phyloP scores from a whole-genome alignment of 768 basidiomycete genomes.

The Kockovaella imperatae region DNA sequence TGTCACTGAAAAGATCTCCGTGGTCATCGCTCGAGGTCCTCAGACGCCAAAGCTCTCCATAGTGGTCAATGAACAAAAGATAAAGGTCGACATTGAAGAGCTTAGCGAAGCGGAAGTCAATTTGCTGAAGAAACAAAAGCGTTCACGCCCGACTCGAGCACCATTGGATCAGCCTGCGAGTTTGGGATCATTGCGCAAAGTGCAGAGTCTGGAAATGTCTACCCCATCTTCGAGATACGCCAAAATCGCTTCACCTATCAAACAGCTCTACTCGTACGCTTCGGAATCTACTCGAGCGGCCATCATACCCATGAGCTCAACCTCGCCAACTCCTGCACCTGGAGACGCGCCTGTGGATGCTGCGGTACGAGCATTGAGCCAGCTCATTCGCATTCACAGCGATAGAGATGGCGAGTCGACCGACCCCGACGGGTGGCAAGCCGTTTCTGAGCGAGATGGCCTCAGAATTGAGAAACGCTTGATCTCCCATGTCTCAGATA shows the following conservation, averaged over 20 bases:
- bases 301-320: slow-evolving; percentile 35
- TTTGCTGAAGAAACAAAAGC: slow-evolving; percentile 69
- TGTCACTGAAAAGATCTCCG: slow-evolving; percentile 66
- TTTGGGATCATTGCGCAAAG: slow-evolving; percentile 32
- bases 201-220: slow-evolving; percentile 24
- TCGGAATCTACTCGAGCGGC: slow-evolving; percentile 35
- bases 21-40: slow-evolving; percentile 45
- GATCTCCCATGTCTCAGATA: slow-evolving; percentile 66
- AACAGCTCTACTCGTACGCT: slow-evolving; percentile 32
- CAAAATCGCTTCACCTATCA: slow-evolving; percentile 27
- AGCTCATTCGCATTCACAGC: slow-evolving; percentile 65
- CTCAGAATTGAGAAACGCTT: slow-evolving; percentile 66
- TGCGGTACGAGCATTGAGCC: slow-evolving; percentile 71
- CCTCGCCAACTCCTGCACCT: slow-evolving; percentile 6
- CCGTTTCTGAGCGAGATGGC: slow-evolving; percentile 63
- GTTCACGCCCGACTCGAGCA: slow-evolving; percentile 73
- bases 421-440: slow-evolving; percentile 60
- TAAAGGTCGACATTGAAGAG: slow-evolving; percentile 80
- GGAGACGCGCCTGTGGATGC: slow-evolving; percentile 34
- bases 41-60: slow-evolving; percentile 75
- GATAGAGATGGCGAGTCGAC: slow-evolving; percentile 48
- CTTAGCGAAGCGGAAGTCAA: slow-evolving; percentile 80
- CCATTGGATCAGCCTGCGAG: slow-evolving; percentile 77
- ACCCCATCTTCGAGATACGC: slow-evolving; percentile 19
- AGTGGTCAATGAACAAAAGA: slow-evolving; percentile 79